phyloP scores from a whole-genome alignment of 1,284 basidiomycete species.

The Schizophyllum amplum region DNA sequence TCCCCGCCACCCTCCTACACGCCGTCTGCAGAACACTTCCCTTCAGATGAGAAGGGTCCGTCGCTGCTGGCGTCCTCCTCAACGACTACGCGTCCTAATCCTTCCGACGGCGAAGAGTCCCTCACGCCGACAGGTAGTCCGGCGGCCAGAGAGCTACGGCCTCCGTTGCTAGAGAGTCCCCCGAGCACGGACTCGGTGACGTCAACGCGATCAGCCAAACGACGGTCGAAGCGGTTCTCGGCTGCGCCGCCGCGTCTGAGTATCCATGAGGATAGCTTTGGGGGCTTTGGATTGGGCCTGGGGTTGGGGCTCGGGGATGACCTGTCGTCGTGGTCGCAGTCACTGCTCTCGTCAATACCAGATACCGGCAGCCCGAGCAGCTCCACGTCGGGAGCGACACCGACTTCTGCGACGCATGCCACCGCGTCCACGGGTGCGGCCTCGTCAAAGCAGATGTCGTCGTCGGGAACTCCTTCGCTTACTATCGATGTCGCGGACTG shows the following conservation, averaged over 20 bases:
- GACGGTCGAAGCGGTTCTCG: background rate
- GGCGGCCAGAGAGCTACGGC: background rate
- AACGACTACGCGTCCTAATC: conserved; percentile 16
- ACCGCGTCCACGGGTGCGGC: background rate
- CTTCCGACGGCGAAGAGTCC: background rate
- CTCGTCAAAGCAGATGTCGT: background rate
- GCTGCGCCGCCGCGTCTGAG: background rate
- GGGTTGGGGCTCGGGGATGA: conserved; percentile 6
- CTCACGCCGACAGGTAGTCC: background rate
- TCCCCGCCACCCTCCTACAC: conserved; percentile 40
- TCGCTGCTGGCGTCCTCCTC: conserved; percentile 18
- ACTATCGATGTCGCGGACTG: background rate
- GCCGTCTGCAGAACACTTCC: conserved; percentile 13
- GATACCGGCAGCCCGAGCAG: conserved; percentile 4
- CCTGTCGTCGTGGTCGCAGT: conserved; percentile 10
- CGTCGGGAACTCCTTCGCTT: no score
- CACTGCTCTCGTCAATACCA: conserved; percentile 10
- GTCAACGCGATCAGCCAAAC: background rate
- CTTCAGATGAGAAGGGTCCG: conserved; percentile 8
- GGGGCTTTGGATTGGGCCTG: conserved; percentile 7
- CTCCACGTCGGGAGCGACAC: background rate
- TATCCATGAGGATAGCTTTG: background rate
- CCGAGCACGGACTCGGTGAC: background rate
- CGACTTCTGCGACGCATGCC: background rate
- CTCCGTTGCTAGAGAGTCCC: background rate